Conservation (phyloP, 1,284 basidiomycete genomes). For the Malassezia obtusa region DNA sequence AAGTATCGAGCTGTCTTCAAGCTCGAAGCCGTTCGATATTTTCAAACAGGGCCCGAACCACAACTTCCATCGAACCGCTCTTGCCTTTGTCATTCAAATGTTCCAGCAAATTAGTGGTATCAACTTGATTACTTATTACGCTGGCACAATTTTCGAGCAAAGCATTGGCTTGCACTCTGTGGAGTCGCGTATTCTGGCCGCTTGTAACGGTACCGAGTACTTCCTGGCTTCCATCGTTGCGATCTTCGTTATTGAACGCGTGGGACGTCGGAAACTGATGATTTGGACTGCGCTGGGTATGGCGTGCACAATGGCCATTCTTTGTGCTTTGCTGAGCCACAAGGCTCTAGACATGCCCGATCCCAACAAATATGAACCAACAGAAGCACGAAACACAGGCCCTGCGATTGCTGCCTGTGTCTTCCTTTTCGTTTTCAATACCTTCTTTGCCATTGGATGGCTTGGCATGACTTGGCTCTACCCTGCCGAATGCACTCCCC, state of each 20-base stretch:
- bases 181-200: constrained; percentile 38
- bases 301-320: constrained; percentile 35
- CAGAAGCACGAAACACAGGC: neutral
- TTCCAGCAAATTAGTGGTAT: constrained; percentile 46
- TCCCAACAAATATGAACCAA: neutral
- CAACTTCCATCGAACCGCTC: constrained; percentile 41
- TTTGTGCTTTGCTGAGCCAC: constrained; percentile 16
- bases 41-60: constrained; percentile 40
- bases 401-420: constrained; percentile 8
- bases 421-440: constrained; percentile 35
- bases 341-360: neutral
- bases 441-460: constrained; percentile 45
- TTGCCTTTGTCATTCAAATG: constrained; percentile 42
- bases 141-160: constrained; percentile 39
- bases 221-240: constrained; percentile 43
- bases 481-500: constrained; percentile 44
- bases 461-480: constrained; percentile 48
- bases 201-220: constrained; percentile 45
- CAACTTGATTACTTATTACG: constrained; percentile 44
- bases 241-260: constrained; percentile 36
- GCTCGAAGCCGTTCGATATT: constrained; percentile 24
- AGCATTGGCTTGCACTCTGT: constrained; percentile 32
- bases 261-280: constrained; percentile 44
- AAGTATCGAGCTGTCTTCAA: constrained; percentile 24
- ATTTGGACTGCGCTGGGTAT: constrained; percentile 35